A percentile compares a stretch with the other conserved stretches of the same genome.
Conservation (phyloP, 139 green algal genomes). For the Tetradesmus lagerheimii region DNA sequence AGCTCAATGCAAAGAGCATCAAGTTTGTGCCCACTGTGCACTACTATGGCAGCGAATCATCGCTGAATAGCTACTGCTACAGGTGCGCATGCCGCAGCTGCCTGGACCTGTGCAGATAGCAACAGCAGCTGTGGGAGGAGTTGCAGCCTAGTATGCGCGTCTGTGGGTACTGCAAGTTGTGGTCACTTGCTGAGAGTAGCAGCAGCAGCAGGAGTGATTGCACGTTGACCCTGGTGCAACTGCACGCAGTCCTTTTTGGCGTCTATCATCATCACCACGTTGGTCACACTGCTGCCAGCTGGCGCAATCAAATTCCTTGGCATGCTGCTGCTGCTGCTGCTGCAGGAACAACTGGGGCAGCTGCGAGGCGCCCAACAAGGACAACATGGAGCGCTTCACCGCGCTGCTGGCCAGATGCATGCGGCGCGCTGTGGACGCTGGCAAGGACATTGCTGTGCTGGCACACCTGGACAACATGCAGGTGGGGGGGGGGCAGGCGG, state of each 20-base stretch:
- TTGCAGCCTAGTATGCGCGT: background rate
- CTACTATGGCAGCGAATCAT: slow-evolving; percentile 41
- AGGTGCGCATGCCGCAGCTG: slow-evolving; percentile 21
- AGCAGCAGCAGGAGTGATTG: too few relatives aligned
- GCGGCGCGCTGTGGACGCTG: slow-evolving; percentile 30
- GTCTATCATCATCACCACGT: too few relatives aligned
- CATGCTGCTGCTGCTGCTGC: background rate
- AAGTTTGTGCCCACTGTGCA: slow-evolving; percentile 54
- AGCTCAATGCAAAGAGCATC: slow-evolving; percentile 30
- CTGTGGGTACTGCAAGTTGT: background rate
- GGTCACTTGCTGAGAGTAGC: too few relatives aligned
- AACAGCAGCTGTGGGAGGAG: background rate
- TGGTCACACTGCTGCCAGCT: background rate
- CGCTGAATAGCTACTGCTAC: slow-evolving; percentile 40
- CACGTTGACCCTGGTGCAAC: too few relatives aligned
- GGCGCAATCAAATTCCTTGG: background rate
- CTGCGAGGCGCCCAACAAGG: slow-evolving; percentile 33
- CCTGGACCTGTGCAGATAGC: background rate
- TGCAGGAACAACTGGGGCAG: slow-evolving; percentile 22
- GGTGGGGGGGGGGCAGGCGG: background rate
- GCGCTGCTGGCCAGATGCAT: slow-evolving; percentile 44
- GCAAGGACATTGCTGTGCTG: slow-evolving; percentile 45
- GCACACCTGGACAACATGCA: slow-evolving; percentile 46
- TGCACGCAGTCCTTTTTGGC: too few relatives aligned
- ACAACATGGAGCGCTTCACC: slow-evolving; percentile 39